Evolutionary conservation across 2,329 filamentous ascomycete genomes (phyloP), one percentile per base, ranked within the genome.

Genomic region (Sclerotinia borealis): DNA sequence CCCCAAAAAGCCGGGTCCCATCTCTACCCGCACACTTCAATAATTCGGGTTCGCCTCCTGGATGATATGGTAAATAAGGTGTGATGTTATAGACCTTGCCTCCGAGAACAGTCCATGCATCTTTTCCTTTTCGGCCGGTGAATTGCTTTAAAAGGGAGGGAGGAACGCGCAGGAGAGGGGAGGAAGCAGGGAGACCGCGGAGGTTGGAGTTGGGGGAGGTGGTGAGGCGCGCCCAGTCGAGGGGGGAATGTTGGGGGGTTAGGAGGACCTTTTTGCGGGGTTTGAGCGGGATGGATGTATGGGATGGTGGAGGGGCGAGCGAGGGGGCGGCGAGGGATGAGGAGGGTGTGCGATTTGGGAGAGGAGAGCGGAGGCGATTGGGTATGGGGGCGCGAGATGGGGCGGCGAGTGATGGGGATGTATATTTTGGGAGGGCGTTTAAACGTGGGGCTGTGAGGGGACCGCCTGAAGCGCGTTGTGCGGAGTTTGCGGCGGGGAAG

Each of bases 31-130:
- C 87, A 39, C 80, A 82, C 37, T 84, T 79, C 75, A 89, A 76
- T 66, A 95, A 75, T 77, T 96, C 90, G 5, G 86, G 85, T 70
- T 88, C 85, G 10, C 91, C 95, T 27, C 95, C 95, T 0, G 95
- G 95, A 75, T 99, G 95, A 74, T 92, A 99, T 1, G 90, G 87
- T 41, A 92, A 75, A 74, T 98, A 99, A 0, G 93, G 92, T 0
- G 88, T 89, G 64, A 99, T 88, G 72, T 98, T 98, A 78, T 98
- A 99, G 34, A 98, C 93, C 72, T 90, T 90, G 1, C 93, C 93
- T 65, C 91, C 89, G 65, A 96, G 88, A 1, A 86, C 90, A 65
- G 90, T 96, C 95, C 95, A 99, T 0, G 93, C 92, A 71, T 96
- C 91, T 66, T 84, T 87, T 10, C 92, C 92, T 73, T 89, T 90